Percentiles rank a stretch among this genome's conserved stretches.
These are phyloP conservation scores for Sporothrix protearum DNA, from an alignment of 2,329 filamentous ascomycete species.

Conservation along the genomic window DNA sequence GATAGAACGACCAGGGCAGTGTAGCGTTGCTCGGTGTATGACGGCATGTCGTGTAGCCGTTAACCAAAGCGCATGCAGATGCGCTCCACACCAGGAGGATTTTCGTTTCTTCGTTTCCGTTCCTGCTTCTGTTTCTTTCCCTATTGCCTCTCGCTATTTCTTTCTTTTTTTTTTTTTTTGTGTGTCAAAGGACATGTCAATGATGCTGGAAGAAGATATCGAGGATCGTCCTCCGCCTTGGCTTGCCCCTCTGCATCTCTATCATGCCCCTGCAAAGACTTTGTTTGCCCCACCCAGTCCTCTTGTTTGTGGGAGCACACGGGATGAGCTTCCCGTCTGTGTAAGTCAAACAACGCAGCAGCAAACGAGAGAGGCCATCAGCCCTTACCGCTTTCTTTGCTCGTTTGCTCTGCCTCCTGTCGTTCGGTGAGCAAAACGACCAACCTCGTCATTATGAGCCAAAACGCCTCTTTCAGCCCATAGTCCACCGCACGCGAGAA, in stretches of 20 bases:
- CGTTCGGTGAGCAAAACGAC: neutral
- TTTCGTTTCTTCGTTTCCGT: slow-evolving; percentile 9
- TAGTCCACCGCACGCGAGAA: neutral
- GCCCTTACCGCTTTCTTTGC: too few relatives aligned
- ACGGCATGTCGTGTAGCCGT: slow-evolving; percentile 21
- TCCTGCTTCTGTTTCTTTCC: neutral
- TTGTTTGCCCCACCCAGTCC: neutral
- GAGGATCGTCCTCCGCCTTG: neutral
- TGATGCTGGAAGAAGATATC: neutral
- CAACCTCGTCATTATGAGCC: neutral
- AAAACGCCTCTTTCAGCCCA: neutral
- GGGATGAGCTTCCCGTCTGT: neutral
- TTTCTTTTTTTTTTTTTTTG: too few relatives aligned
- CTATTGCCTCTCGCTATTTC: neutral
- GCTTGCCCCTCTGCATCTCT: neutral
- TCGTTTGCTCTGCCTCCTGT: neutral
- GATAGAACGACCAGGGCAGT: slow-evolving; percentile 3
- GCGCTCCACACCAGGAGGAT: slow-evolving; percentile 8
- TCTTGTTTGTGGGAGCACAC: neutral
- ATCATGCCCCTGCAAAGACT: neutral
- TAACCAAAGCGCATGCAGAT: slow-evolving; percentile 14
- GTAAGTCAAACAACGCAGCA: neutral
- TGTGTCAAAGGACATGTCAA: neutral
- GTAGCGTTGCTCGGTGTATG: slow-evolving; percentile 22
- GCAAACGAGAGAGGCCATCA: neutral